Evolutionary conservation across 202 grass and related monocot species (phyloP).

Genomic region (Setaria italica): DNA sequence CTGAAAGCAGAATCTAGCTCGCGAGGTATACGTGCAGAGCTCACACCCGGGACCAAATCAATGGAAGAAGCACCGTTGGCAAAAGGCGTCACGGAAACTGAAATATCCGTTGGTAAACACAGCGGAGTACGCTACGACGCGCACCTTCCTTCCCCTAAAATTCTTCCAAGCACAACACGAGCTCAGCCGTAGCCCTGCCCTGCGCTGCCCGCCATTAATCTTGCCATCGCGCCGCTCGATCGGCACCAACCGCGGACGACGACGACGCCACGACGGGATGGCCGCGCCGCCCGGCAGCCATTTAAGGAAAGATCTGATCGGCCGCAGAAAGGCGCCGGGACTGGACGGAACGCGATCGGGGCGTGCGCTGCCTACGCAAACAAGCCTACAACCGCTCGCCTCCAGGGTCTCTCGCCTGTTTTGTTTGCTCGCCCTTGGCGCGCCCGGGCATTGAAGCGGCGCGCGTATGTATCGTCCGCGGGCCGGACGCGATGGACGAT

Average conservation of each 20-base stretch:
- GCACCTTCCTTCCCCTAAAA: too few species aligned
- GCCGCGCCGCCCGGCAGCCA: background rate
- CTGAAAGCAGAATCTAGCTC: background rate
- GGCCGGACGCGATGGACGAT: background rate
- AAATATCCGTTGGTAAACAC: background rate
- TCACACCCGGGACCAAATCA: background rate
- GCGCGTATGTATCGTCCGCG: background rate
- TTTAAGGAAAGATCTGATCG: background rate
- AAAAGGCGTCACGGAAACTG: background rate
- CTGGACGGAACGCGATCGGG: background rate
- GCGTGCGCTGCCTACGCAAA: background rate
- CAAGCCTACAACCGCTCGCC: background rate
- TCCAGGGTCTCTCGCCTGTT: background rate
- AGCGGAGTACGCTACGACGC: too few species aligned
- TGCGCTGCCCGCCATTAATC: background rate
- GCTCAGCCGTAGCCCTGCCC: background rate
- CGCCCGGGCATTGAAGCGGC: constrained; percentile 20
- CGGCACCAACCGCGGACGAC: background rate
- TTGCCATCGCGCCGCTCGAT: background rate
- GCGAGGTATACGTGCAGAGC: background rate
- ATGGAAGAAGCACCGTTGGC: background rate
- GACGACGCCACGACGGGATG: background rate
- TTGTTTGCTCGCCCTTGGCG: background rate
- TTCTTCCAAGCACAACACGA: background rate
- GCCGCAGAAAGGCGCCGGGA: background rate